Base-by-base conservation (phyloP, 179 eudicot species). In the Spergularia azorica region DNA sequence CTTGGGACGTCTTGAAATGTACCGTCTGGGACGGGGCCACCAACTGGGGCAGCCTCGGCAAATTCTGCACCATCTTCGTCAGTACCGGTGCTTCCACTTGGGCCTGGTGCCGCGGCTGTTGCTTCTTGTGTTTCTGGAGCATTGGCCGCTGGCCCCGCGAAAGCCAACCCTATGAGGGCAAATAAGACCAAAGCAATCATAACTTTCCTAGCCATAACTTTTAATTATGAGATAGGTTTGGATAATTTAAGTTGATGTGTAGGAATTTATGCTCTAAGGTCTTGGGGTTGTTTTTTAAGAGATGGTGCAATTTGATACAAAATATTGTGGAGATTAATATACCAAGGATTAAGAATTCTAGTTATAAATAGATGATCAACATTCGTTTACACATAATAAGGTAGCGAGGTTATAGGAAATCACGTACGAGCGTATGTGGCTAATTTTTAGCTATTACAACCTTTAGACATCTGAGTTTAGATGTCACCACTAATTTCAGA, bases 121-220 rank as follows among this genome's bases (percentile, higher is more conserved):
- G 72, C 52, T 1, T 21, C 66, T 1, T 79, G 48, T 14, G 71
- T 26, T 13, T 2, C 20, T 0, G 73, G 60, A 52, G 63, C 67
- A 9, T 59, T 58, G 39, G 51, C 50, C 9, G 61, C 54, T 11
- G 77, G 46, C 50, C 32, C 55, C 9, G 79, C 78, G 7, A 83
- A 74, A 64, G 84, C 87, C 82, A 83, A 21, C 36, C 82, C 84
- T 57, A 83, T 43, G 52, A 87, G 54, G 71, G 84, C 82, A 17
- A 88, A 77, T 73, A 85, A 77, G 62, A 84, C 74, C 26, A 87
- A 63, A n/a, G 86, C 88, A 77, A 84, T 64, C 63, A 79, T 17
- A 56, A 79, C 1, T 75, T 85, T 79, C 32, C 84, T 77, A 26
- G 87, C 86, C 91, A 88, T 88, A 58, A 70, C 84, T 32, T 5